A percentile compares a stretch with the other conserved stretches of the same genome.
These are phyloP conservation scores for Pythium phragmiticola DNA, from an alignment of 352 stramenopile genomes.

Conservation along the genomic window DNA sequence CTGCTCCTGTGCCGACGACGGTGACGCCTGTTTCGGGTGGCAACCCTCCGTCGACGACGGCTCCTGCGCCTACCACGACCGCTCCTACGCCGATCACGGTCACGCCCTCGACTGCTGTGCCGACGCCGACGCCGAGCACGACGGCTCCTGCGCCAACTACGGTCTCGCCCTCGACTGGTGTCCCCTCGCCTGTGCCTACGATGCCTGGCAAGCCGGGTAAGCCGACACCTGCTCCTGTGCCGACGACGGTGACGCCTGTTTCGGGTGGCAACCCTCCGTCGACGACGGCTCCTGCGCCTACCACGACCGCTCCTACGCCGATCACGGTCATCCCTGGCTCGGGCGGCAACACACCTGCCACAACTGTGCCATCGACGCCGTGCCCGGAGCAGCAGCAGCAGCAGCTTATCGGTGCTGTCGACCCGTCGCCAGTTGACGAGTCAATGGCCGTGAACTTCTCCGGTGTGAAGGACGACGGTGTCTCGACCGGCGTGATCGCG, in stretches of 20 bases:
- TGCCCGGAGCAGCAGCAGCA: constrained; percentile 10
- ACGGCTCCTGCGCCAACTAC: constrained; percentile 3
- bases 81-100: not conserved
- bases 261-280: not conserved
- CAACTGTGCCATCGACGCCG: not conserved
- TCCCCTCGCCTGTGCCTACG: not conserved
- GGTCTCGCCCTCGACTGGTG: not conserved
- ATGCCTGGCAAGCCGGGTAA: constrained; percentile 8
- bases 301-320: not conserved
- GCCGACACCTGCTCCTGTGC: not conserved
- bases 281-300: constrained; percentile 1
- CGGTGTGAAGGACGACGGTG: constrained; percentile 9
- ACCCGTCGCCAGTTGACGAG: not conserved
- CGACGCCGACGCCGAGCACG: not conserved
- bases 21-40: not conserved
- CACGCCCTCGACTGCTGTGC: not conserved
- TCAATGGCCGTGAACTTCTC: constrained; percentile 11
- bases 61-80: not conserved
- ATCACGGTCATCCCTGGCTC: not conserved
- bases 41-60: not conserved
- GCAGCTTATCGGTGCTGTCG: not conserved
- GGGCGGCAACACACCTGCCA: not conserved
- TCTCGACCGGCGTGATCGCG: constrained; percentile 13
- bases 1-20: not conserved
- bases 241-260: not conserved